Evolutionary conservation across 1,284 basidiomycete genomes (phyloP), one percentile per base, ranked within the genome.

Genomic region (Microbotryum lychnidis-dioicae): DNA sequence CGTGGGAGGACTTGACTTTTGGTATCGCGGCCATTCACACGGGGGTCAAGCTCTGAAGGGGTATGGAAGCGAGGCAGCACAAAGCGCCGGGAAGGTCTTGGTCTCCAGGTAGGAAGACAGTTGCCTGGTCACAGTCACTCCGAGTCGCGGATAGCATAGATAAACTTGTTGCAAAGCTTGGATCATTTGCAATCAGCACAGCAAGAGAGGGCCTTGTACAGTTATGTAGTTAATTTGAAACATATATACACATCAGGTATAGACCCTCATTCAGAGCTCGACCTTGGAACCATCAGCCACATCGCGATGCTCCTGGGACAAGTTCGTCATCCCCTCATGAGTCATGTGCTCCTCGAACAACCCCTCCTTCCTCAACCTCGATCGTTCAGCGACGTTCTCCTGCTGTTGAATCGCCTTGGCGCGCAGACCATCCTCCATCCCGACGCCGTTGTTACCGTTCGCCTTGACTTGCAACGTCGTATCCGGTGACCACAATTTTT

Each of bases 21-120:
- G 71, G 71, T 4, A 62, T 74, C 7, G 73, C 72, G 27, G 64
- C 71, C 16, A 73, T 74, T 31, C 73, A 73, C 46, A 73, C 67
- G 7, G 73, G 71, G 2, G 66, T 73, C 45, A 73, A 73, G 61
- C 49, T 73, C 27, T 70, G 61, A 59, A 12, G 12, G 12, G 12
- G 12, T 18, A 42, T 12, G 37, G 37, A 42, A 42, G 37, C 16
- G 16, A 10, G 37, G 5, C 16, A 14, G 14, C 3, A 42, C 16
- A 18, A 42, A 16, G 37, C 14, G 37, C 4, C 37, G 37, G 31
- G 31, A 31, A 8, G 31, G 31, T 31, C 31, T 31, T 10, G 31
- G 31, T 31, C 31, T 8, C 31, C 10, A 31, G 31, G 31, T 31
- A 27, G 31, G 31, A 1, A 1, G 23, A 31, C 31, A 31, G 31